These are phyloP conservation scores for Citeromyces hawaiiensis DNA, from an alignment of 1,139 yeast genomes.

Conservation along the genomic window DNA sequence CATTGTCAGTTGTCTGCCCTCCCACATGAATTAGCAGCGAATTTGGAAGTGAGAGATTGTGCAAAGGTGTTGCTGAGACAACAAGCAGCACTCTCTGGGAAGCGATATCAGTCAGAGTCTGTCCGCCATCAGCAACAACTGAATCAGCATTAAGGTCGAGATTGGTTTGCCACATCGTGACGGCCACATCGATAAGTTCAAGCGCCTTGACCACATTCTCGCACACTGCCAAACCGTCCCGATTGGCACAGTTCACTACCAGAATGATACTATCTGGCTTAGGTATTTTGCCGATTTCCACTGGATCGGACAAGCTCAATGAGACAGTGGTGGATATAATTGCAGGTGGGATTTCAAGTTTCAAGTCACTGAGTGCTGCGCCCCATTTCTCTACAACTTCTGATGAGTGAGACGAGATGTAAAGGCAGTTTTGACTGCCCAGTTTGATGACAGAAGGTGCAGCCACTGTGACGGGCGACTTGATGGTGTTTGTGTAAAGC, in stretches of 20 bases:
- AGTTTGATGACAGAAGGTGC: conserved; percentile 8
- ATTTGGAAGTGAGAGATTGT: background rate
- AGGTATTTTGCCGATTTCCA: background rate
- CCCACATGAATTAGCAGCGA: background rate
- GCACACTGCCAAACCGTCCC: background rate
- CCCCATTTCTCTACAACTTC: conserved; percentile 22
- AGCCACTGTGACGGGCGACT: conserved; percentile 5
- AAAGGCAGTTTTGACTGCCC: conserved; percentile 5
- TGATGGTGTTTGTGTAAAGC: background rate
- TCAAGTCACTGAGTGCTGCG: conserved; percentile 17
- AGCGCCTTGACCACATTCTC: background rate
- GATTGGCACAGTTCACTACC: background rate
- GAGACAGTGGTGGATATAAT: background rate
- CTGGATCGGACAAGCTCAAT: background rate
- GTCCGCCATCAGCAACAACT: background rate
- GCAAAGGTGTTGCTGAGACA: background rate
- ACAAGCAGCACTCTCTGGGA: background rate
- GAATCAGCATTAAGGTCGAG: background rate
- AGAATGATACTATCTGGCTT: background rate
- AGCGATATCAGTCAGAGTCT: background rate
- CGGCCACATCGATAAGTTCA: background rate
- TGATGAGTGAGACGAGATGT: conserved; percentile 12
- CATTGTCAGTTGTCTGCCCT: background rate
- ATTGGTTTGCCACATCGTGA: background rate
- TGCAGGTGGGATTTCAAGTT: conserved; percentile 5